Percentiles rank a stretch among this genome's conserved stretches.
These are phyloP conservation scores for Chlamydomonas reinhardtii DNA, from an alignment of 163 green algal species.

Conservation along the genomic window DNA sequence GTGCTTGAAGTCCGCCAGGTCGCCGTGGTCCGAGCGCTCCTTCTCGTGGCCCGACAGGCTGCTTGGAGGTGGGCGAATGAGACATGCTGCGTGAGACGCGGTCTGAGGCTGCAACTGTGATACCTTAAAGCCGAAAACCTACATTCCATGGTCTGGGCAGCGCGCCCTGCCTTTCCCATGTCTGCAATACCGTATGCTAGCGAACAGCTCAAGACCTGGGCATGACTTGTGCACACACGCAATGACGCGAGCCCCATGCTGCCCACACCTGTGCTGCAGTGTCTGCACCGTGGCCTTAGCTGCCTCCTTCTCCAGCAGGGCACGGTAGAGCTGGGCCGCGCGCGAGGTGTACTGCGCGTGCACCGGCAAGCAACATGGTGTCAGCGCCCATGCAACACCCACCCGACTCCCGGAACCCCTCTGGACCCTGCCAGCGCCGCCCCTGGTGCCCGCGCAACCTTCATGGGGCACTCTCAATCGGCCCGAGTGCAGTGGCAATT, in stretches of 20 bases:
- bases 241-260: not conserved
- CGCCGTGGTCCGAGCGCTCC: constrained; percentile 2
- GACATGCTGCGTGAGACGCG: too few relatives aligned
- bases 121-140: too few relatives aligned
- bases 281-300: constrained; percentile 63
- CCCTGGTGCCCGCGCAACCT: too few relatives aligned
- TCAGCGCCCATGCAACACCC: not conserved
- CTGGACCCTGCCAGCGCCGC: too few relatives aligned
- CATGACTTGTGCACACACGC: too few relatives aligned
- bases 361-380: not conserved
- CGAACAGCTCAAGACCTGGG: too few relatives aligned
- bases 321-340: constrained; percentile 92
- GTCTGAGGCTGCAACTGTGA: too few relatives aligned
- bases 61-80: not conserved
- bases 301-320: constrained; percentile 93
- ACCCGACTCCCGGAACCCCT: not conserved
- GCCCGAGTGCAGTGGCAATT: too few relatives aligned
- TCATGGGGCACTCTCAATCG: too few relatives aligned
- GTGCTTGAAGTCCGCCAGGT: constrained; percentile 57
- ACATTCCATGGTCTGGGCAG: too few relatives aligned
- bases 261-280: constrained; percentile 36
- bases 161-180: too few relatives aligned
- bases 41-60: constrained; percentile 23
- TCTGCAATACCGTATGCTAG: too few relatives aligned
- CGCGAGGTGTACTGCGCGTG: constrained; percentile 92